A percentile compares a stretch with the other conserved stretches of the same genome.
Conservation (phyloP, 371 early-diverging fungal genomes). For the Mortierella sp. region DNA sequence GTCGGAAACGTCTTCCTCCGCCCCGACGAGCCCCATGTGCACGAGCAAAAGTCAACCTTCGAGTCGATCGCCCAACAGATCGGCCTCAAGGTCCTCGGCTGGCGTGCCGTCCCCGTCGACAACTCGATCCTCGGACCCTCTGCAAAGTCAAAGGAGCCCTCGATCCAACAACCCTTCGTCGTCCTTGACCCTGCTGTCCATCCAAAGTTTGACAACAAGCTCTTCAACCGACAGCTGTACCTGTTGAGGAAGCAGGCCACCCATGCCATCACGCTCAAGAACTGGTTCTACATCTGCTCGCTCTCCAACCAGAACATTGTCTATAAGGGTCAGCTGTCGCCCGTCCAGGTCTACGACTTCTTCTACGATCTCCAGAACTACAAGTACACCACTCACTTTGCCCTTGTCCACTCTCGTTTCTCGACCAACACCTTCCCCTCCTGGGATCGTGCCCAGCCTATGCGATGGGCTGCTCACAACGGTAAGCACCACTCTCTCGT, state of each 20-base stretch:
- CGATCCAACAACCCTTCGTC: conserved; percentile 94
- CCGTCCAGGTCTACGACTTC: conserved; percentile 94
- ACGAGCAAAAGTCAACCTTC: conserved; percentile 80
- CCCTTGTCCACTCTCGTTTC: conserved; percentile 97
- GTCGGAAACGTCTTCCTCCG: conserved; percentile 94
- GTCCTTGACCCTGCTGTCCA: conserved; percentile 60
- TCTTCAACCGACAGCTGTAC: conserved; percentile 91
- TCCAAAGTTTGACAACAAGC: conserved; percentile 70
- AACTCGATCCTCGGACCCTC: conserved; percentile 90
- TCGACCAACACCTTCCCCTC: conserved; percentile 98
- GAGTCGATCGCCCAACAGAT: conserved; percentile 79
- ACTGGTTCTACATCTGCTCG: conserved; percentile 97
- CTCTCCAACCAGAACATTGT: conserved; percentile 92
- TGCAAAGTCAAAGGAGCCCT: conserved; percentile 92
- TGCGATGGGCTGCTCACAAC: conserved; percentile 98
- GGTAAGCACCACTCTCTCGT: conserved; percentile 66
- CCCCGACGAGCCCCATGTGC: conserved; percentile 68
- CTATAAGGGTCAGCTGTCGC: conserved; percentile 96
- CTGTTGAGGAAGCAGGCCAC: conserved; percentile 91
- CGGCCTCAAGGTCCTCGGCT: conserved; percentile 85
- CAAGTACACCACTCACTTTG: conserved; percentile 89
- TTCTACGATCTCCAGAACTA: conserved; percentile 90
- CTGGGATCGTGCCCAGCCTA: conserved; percentile 98
- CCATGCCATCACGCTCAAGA: conserved; percentile 80
- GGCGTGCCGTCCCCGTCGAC: conserved; percentile 93